phyloP scores from a whole-genome alignment of 2,329 filamentous ascomycete genomes.

The Fusarium miscanthi region DNA sequence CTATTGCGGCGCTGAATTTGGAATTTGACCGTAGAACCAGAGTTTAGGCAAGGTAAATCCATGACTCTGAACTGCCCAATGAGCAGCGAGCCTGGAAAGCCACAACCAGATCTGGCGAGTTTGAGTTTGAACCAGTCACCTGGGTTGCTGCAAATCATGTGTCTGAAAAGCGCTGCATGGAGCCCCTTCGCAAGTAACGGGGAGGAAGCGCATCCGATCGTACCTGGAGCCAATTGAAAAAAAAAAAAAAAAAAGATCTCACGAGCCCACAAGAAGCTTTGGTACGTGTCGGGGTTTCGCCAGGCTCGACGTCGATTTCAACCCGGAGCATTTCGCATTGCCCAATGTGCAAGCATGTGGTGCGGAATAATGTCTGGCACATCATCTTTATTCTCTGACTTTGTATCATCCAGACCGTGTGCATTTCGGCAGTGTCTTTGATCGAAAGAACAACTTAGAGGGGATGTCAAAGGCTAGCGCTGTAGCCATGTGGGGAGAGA shows the following conservation, averaged over 20 bases:
- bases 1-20: conserved; percentile 14
- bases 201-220: conserved; percentile 40
- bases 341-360: conserved; percentile 18
- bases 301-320: conserved; percentile 3
- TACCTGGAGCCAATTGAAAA: conserved; percentile 40
- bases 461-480: conserved; percentile 35
- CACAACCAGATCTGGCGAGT: conserved; percentile 29
- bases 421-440: conserved; percentile 10
- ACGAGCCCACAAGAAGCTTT: conserved; percentile 29
- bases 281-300: conserved; percentile 32
- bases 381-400: conserved; percentile 11
- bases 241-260: conserved; percentile 34
- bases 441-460: conserved; percentile 26
- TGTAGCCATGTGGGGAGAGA: conserved; percentile 41
- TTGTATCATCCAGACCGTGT: conserved; percentile 8
- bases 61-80: conserved; percentile 31
- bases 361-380: conserved; percentile 1
- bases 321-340: neutral
- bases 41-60: conserved; percentile 32
- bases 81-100: conserved; percentile 14
- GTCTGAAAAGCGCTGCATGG: conserved; percentile 42
- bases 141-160: conserved; percentile 51
- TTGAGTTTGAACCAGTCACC: conserved; percentile 39
- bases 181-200: conserved; percentile 40
- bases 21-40: conserved; percentile 24